Base-by-base conservation (phyloP, 1,284 basidiomycete genomes). In the Pascua guehoae region DNA sequence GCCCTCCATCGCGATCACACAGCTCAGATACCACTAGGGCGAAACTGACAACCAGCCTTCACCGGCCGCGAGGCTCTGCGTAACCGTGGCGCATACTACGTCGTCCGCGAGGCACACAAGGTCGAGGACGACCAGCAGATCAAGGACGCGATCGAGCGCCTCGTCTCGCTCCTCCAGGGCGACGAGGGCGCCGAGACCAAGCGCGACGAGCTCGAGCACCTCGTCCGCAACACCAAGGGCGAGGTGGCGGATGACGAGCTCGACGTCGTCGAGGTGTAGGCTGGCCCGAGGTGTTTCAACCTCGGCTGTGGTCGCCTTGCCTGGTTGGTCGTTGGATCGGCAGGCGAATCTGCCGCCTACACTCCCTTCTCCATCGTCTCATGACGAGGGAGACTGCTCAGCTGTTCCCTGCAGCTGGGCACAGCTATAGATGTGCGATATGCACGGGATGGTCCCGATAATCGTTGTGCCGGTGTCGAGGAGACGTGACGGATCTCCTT, bases 41-140 rank as follows among this genome's bases (percentile, higher is more conserved):
- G 7, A 4, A 3, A 32, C 24, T 57, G 24, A 58, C 49, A 8
- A 3, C 7, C 53, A 78, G 77, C 89, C 0, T 85, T 87, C 41
- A 89, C 88, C 80, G 93, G 91, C 1, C 84, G 95, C 32, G 87
- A 95, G 61, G 84, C 85, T 57, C 79, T 94, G 60, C 83, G 96
- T 38, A 79, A 80, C 15, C 83, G 90, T 58, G 94, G 93, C 0
- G 88, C 89, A 0, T 98, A 98, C 74, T 86, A 88, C 67, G 87
- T 98, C 42, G 80, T 98, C 37, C 82, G 91, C 46, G 85, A 84
- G 18, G 80, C 88, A 11, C 95, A 98, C 73, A 82, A 88, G 65
- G 82, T 81, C 12, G 95, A 98, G 78, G 80, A 78, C 3, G 87
- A 87, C 17, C 88, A 91, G 12, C 66, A 86, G 84, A 83, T 86